phyloP scores from a whole-genome alignment of 2,329 filamentous ascomycete species.

The Leptodontidium sp. region DNA sequence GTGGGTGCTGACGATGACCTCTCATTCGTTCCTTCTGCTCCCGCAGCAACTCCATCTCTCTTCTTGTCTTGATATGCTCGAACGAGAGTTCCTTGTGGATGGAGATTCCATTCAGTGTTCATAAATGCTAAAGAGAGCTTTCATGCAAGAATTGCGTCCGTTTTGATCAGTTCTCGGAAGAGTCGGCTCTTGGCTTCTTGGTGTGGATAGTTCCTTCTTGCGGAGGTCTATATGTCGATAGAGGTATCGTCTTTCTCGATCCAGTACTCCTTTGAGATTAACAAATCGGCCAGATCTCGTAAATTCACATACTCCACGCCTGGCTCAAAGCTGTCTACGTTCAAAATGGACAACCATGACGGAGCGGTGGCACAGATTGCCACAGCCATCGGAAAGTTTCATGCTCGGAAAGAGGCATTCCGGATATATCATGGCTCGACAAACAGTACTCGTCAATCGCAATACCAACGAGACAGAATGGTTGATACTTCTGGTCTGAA shows the following conservation, averaged over 20 bases:
- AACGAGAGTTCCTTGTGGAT: not conserved
- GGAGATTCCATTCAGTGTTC: too few relatives aligned
- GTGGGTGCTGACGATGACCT: not conserved
- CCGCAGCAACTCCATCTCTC: not conserved
- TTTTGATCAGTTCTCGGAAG: conserved; percentile 4
- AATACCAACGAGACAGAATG: conserved; percentile 38
- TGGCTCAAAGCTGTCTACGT: not conserved
- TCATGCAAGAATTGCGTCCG: not conserved
- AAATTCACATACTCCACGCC: not conserved
- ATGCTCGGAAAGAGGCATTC: conserved; percentile 47
- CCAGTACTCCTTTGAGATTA: not conserved
- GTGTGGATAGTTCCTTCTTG: conserved; percentile 1
- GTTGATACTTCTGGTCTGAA: conserved; percentile 58
- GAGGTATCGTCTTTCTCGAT: not conserved
- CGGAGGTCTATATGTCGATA: not conserved
- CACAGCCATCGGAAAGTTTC: conserved; percentile 32
- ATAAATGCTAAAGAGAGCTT: not conserved
- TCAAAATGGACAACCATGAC: conserved; percentile 37
- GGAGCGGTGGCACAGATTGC: conserved; percentile 36
- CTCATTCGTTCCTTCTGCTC: not conserved
- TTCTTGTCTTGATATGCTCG: not conserved
- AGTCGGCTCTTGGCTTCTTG: conserved; percentile 17
- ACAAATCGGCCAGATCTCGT: not conserved
- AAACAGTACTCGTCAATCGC: conserved; percentile 55
- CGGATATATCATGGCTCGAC: conserved; percentile 64